Conservation (phyloP, 371 early-diverging fungal species). For the Mycotypha africana region DNA sequence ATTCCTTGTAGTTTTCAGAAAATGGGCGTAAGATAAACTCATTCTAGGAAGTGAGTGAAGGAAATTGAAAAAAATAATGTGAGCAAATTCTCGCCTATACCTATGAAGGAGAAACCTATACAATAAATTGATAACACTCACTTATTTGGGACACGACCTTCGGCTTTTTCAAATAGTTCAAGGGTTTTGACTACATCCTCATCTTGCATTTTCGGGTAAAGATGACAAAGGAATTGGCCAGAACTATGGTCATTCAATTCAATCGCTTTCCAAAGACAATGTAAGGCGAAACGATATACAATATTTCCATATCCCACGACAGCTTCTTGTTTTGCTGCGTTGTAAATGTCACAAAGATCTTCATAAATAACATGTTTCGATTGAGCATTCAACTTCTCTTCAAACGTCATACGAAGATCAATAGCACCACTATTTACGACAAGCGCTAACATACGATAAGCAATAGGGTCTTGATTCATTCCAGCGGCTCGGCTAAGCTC, state of each 20-base stretch:
- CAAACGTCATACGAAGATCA: background rate
- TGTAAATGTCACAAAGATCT: background rate
- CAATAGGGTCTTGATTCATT: slow-evolving; percentile 3
- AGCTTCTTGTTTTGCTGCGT: background rate
- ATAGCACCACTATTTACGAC: slow-evolving; percentile 1
- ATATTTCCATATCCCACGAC: background rate
- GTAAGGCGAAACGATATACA: slow-evolving; percentile 8
- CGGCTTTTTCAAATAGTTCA: slow-evolving; percentile 5
- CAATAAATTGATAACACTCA: too few relatives aligned
- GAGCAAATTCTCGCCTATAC: too few relatives aligned
- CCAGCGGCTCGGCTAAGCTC: slow-evolving; percentile 8
- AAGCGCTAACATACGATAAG: slow-evolving; percentile 15
- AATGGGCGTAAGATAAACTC: slow-evolving; percentile 12
- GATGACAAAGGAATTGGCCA: slow-evolving; percentile 8
- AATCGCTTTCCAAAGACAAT: slow-evolving; percentile 16
- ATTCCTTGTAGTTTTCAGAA: slow-evolving; percentile 5
- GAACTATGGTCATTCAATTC: slow-evolving; percentile 10
- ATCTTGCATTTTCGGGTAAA: slow-evolving; percentile 1
- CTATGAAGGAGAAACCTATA: background rate
- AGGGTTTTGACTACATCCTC: slow-evolving; percentile 8
- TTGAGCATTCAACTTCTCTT: too few relatives aligned
- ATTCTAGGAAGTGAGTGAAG: slow-evolving; percentile 10
- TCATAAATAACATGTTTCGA: background rate
- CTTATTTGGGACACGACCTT: slow-evolving; percentile 8
- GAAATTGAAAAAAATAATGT: too few relatives aligned